Percentiles rank a stretch among this genome's conserved stretches.
These are phyloP conservation scores for Calonectria henricotiae DNA, from an alignment of 2,329 filamentous ascomycete genomes.

Conservation along the genomic window DNA sequence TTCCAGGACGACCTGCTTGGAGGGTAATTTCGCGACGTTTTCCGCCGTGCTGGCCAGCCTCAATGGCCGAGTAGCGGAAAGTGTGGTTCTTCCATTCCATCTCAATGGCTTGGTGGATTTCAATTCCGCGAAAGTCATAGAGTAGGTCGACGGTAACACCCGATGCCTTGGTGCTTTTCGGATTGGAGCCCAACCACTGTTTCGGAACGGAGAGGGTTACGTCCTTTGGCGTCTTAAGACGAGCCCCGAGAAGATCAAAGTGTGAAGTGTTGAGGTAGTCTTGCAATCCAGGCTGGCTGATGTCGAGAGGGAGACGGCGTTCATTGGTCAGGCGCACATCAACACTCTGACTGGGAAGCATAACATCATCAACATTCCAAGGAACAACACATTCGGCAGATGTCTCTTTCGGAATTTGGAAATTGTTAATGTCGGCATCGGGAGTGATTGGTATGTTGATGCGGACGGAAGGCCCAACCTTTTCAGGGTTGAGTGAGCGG, in stretches of 20 bases:
- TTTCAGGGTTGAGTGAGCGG: not conserved
- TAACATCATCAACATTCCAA: constrained; percentile 60
- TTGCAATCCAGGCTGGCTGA: constrained; percentile 57
- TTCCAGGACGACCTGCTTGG: constrained; percentile 34
- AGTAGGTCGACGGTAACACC: constrained; percentile 44
- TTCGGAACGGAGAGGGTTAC: constrained; percentile 40
- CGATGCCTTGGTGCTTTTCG: not conserved
- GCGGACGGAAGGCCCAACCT: constrained; percentile 48
- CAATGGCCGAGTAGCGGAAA: constrained; percentile 68
- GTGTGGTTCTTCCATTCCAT: constrained; percentile 63
- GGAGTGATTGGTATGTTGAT: constrained; percentile 55
- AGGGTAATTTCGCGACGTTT: constrained; percentile 69
- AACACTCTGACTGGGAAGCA: constrained; percentile 65
- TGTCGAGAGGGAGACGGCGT: constrained; percentile 59
- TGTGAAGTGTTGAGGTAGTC: constrained; percentile 64
- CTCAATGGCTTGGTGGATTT: constrained; percentile 67
- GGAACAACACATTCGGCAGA: constrained; percentile 55
- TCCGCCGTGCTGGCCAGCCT: constrained; percentile 68
- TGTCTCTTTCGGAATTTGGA: constrained; percentile 53
- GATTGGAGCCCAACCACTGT: constrained; percentile 25
- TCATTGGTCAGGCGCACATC: constrained; percentile 65
- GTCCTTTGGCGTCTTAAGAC: constrained; percentile 60
- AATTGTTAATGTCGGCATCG: constrained; percentile 51
- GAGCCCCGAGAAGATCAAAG: constrained; percentile 64
- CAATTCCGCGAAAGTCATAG: constrained; percentile 67